These are phyloP conservation scores for Ramularia endophylla DNA, from an alignment of 2,329 filamentous ascomycete species.

Conservation along the genomic window DNA sequence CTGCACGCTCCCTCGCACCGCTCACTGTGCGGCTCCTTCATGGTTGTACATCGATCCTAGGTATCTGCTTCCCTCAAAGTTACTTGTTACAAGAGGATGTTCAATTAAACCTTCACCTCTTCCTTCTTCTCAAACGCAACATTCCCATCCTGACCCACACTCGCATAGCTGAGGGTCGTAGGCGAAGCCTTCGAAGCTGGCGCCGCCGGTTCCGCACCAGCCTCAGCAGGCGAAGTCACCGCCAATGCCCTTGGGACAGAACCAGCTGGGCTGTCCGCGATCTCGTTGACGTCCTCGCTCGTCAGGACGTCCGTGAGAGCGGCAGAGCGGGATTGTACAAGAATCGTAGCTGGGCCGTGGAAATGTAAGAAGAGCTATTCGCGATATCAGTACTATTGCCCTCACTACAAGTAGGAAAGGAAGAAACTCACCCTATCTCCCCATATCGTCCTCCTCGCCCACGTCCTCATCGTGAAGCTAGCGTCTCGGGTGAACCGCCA, in stretches of 20 bases:
- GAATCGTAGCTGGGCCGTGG: conserved; percentile 74
- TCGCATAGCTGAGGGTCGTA: conserved; percentile 31
- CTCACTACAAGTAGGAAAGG: background rate
- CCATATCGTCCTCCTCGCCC: conserved; percentile 78
- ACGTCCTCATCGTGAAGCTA: conserved; percentile 66
- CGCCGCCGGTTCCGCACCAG: conserved; percentile 17
- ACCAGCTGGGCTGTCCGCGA: conserved; percentile 75
- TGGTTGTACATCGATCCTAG: too few relatives aligned
- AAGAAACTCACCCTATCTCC: conserved; percentile 63
- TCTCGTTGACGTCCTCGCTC: conserved; percentile 76
- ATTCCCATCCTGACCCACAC: conserved; percentile 26
- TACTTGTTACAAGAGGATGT: too few relatives aligned
- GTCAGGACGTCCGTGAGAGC: conserved; percentile 73
- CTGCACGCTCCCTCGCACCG: too few relatives aligned
- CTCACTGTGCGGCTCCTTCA: too few relatives aligned
- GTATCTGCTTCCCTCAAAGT: too few relatives aligned
- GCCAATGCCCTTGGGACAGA: conserved; percentile 54
- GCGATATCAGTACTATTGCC: conserved; percentile 3
- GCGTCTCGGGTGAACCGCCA: conserved; percentile 66
- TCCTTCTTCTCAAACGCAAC: conserved; percentile 26
- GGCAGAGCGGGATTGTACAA: conserved; percentile 82
- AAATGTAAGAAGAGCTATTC: conserved; percentile 76
- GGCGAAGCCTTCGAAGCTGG: conserved; percentile 17
- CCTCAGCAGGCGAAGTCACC: conserved; percentile 28
- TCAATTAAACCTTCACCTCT: too few relatives aligned